Evolutionary conservation across 108 stramenopile genomes (phyloP).

Genomic region (Skeletonema menzelii): DNA sequence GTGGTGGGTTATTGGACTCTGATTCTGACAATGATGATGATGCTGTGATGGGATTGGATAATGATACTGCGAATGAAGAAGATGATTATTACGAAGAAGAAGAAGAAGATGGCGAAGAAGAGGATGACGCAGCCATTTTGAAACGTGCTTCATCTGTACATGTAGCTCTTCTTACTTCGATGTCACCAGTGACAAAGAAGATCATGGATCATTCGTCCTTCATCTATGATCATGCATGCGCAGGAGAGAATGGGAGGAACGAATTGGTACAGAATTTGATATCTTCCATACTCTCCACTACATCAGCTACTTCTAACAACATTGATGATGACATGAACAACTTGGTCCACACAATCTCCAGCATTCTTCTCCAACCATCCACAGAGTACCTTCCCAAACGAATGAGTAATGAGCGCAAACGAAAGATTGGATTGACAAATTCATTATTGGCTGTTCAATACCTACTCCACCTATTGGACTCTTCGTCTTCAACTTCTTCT

Average conservation of each 20-base stretch:
- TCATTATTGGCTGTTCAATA: constrained; percentile 32
- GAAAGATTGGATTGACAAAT: constrained; percentile 32
- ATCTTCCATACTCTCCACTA: not conserved
- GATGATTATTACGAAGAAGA: constrained; percentile 1
- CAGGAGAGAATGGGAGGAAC: too few relatives aligned
- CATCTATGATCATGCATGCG: too few relatives aligned
- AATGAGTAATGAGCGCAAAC: constrained; percentile 13
- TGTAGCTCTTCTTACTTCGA: constrained; percentile 28
- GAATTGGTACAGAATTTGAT: not conserved
- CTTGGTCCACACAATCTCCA: not conserved
- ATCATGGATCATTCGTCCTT: too few relatives aligned
- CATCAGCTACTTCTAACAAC: not conserved
- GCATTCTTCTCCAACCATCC: not conserved
- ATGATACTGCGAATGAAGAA: not conserved
- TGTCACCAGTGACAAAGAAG: not conserved
- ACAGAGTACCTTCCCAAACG: constrained; percentile 6
- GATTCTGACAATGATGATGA: constrained; percentile 16
- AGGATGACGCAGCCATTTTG: constrained; percentile 34
- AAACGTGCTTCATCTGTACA: constrained; percentile 44
- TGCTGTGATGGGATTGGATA: not conserved
- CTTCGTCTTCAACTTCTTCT: not conserved
- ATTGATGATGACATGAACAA: not conserved
- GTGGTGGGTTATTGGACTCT: constrained; percentile 11
- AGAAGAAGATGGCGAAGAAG: constrained; percentile 8
- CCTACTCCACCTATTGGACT: constrained; percentile 6